These are phyloP conservation scores for Penicillium sp. DNA, from an alignment of 2,329 filamentous ascomycete genomes.

Conservation along the genomic window DNA sequence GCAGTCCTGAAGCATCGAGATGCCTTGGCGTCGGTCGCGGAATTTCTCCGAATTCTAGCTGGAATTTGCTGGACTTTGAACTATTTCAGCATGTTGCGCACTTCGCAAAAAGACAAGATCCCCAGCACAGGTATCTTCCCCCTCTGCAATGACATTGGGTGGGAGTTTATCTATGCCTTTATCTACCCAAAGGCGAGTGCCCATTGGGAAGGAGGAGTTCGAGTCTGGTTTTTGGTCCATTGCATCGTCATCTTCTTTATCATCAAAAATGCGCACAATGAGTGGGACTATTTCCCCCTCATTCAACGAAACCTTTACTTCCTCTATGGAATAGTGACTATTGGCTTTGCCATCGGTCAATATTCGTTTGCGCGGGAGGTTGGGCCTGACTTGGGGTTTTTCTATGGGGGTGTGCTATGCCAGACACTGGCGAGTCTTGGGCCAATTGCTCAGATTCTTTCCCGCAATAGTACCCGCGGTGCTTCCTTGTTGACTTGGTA, in stretches of 20 bases:
- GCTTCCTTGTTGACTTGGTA: constrained; percentile 3
- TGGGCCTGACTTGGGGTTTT: neutral
- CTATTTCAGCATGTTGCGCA: constrained; percentile 1
- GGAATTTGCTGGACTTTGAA: constrained; percentile 18
- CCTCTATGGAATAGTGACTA: neutral
- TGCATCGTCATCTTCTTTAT: neutral
- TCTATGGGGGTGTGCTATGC: constrained; percentile 2
- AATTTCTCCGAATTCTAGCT: neutral
- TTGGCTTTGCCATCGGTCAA: constrained; percentile 1
- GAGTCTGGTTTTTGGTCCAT: neutral
- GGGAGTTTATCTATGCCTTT: constrained; percentile 6
- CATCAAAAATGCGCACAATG: neutral
- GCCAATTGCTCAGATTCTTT: constrained; percentile 1
- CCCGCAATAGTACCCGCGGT: constrained; percentile 4
- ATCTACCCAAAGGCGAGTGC: constrained; percentile 1
- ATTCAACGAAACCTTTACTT: constrained; percentile 2
- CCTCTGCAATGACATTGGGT: constrained; percentile 7
- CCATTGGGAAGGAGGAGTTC: neutral
- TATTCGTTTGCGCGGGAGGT: neutral
- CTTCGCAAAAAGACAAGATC: neutral
- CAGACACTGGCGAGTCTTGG: constrained; percentile 2
- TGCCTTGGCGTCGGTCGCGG: neutral
- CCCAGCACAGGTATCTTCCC: constrained; percentile 2
- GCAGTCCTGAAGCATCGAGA: neutral
- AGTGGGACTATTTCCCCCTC: constrained; percentile 2